Evolutionary conservation across 1,284 basidiomycete species (phyloP).

Genomic region (Ganoderma sinense): DNA sequence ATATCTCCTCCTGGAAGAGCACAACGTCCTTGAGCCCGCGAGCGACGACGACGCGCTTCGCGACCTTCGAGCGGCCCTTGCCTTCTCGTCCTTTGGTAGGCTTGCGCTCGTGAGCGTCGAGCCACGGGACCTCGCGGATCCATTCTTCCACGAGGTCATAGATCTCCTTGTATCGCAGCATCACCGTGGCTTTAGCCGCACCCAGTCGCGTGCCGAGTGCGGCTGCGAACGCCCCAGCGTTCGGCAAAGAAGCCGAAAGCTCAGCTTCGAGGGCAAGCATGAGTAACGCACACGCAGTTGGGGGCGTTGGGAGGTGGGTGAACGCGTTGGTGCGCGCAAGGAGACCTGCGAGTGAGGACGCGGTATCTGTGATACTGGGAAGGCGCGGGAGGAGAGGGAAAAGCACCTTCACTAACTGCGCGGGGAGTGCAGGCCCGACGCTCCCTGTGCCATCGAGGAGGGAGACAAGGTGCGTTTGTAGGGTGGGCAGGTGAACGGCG

Average conservation of each 20-base stretch:
- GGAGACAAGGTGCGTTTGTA: slow-evolving; percentile 56
- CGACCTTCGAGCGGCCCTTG: slow-evolving; percentile 59
- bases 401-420: slow-evolving; percentile 48
- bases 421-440: slow-evolving; percentile 42
- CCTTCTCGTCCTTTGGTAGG: slow-evolving; percentile 37
- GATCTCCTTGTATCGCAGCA: slow-evolving; percentile 71
- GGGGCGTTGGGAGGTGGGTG: slow-evolving; percentile 47
- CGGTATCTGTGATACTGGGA: slow-evolving; percentile 57
- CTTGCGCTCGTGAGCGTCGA: slow-evolving; percentile 49
- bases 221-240: slow-evolving; percentile 60
- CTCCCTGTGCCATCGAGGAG: slow-evolving; percentile 38
- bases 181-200: slow-evolving; percentile 59
- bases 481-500: slow-evolving; percentile 48
- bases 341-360: slow-evolving; percentile 61
- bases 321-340: slow-evolving; percentile 52
- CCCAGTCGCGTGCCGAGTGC: slow-evolving; percentile 59
- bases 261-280: slow-evolving; percentile 79
- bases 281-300: slow-evolving; percentile 72
- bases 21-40: slow-evolving; percentile 71
- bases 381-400: slow-evolving; percentile 47
- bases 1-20: slow-evolving; percentile 69
- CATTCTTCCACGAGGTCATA: slow-evolving; percentile 65
- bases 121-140: slow-evolving; percentile 75
- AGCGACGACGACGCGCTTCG: slow-evolving; percentile 67
- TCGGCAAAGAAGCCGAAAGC: slow-evolving; percentile 58